Conservation (phyloP, 2,329 filamentous ascomycete genomes). For the Colletotrichum tofieldiae region DNA sequence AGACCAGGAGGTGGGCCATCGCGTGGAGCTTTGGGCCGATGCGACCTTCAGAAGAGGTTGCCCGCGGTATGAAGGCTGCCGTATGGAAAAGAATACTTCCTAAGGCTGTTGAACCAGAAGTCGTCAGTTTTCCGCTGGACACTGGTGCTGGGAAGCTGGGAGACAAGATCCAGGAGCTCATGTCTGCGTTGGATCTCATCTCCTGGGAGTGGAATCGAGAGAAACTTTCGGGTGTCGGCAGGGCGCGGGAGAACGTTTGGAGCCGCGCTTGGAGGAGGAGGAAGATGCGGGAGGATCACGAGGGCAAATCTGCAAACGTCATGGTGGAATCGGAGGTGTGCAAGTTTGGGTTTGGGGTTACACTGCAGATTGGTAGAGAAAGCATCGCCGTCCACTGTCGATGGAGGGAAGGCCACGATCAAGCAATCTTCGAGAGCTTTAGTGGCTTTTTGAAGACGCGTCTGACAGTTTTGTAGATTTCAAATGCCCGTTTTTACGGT, state of each 20-base stretch:
- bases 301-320: slow-evolving; percentile 46
- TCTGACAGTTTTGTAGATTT: not conserved
- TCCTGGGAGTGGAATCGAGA: slow-evolving; percentile 76
- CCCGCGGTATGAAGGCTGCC: slow-evolving; percentile 60
- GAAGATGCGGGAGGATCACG: slow-evolving; percentile 53
- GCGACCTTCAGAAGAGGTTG: slow-evolving; percentile 70
- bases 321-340: slow-evolving; percentile 53
- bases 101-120: slow-evolving; percentile 55
- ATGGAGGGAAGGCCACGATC: slow-evolving; percentile 84
- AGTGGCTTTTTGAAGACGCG: slow-evolving; percentile 79
- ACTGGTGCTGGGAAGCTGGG: slow-evolving; percentile 58
- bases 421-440: slow-evolving; percentile 87
- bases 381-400: slow-evolving; percentile 68
- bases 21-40: slow-evolving; percentile 86
- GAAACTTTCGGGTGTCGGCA: slow-evolving; percentile 71
- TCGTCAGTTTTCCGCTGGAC: slow-evolving; percentile 62
- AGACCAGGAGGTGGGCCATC: slow-evolving; percentile 88
- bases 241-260: slow-evolving; percentile 83
- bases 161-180: slow-evolving; percentile 57
- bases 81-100: slow-evolving; percentile 63
- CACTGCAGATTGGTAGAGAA: slow-evolving; percentile 58
- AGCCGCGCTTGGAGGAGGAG: slow-evolving; percentile 79
- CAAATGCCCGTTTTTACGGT: not conserved
- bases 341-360: slow-evolving; percentile 72
- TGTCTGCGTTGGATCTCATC: slow-evolving; percentile 71